phyloP scores from a whole-genome alignment of 495 filamentous ascomycete species.

The Penicillium odoratum region DNA sequence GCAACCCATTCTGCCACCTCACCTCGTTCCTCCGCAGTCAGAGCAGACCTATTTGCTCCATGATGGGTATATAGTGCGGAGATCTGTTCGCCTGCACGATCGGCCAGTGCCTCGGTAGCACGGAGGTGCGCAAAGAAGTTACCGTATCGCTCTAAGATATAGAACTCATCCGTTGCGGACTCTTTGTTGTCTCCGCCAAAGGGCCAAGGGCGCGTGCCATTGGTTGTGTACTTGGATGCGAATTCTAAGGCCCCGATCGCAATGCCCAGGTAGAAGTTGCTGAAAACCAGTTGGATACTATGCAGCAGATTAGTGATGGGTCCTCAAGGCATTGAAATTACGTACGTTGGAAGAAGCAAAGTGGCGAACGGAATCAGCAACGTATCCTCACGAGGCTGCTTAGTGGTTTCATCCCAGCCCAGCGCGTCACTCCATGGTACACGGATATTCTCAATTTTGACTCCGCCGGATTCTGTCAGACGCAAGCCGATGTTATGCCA shows the following conservation, averaged over 20 bases:
- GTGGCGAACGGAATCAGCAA: slow-evolving; percentile 50
- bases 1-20: slow-evolving; percentile 61
- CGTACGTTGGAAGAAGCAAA: slow-evolving; percentile 57
- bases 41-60: slow-evolving; percentile 25
- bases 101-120: slow-evolving; percentile 54
- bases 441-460: slow-evolving; percentile 55
- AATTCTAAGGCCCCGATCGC: slow-evolving; percentile 52
- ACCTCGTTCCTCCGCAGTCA: slow-evolving; percentile 51
- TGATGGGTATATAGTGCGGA: slow-evolving; percentile 43
- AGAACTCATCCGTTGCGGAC: slow-evolving; percentile 57
- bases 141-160: slow-evolving; percentile 61
- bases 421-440: slow-evolving; percentile 58
- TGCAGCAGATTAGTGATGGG: neutral
- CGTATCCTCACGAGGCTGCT: slow-evolving; percentile 44
- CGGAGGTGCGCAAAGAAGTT: slow-evolving; percentile 59
- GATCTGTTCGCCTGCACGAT: slow-evolving; percentile 49
- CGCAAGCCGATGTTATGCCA: slow-evolving; percentile 63
- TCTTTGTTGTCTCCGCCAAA: slow-evolving; percentile 56
- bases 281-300: slow-evolving; percentile 49
- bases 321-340: neutral
- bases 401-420: slow-evolving; percentile 51
- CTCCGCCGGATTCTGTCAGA: slow-evolving; percentile 59
- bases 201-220: slow-evolving; percentile 57
- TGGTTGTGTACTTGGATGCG: slow-evolving; percentile 51
- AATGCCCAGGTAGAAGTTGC: slow-evolving; percentile 63